Conservation (phyloP, 257 asterid species). For the Apocynum venetum region DNA sequence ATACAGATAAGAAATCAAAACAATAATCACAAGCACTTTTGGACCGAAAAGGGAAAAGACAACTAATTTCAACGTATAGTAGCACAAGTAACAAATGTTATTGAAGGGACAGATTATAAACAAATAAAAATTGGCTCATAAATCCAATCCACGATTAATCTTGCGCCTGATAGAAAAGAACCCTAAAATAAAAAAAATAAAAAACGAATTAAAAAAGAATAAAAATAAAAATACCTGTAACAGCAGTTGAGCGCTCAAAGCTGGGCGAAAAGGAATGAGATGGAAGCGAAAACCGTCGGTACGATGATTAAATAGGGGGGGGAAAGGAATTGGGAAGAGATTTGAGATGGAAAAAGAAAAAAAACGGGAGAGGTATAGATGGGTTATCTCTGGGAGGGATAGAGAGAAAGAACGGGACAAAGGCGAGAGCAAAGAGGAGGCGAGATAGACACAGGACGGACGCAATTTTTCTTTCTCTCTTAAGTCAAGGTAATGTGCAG, state of each 20-base stretch:
- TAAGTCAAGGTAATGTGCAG: neutral
- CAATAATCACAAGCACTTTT: neutral
- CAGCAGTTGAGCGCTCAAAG: neutral
- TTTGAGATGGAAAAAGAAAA: neutral
- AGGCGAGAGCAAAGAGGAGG: neutral
- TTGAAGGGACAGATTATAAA: neutral
- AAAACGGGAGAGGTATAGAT: neutral
- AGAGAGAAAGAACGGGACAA: neutral
- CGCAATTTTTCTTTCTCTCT: neutral
- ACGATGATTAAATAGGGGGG: neutral
- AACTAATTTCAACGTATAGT: neutral
- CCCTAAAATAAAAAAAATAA: neutral
- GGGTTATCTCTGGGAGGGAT: neutral
- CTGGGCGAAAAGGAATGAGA: neutral
- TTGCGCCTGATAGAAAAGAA: neutral
- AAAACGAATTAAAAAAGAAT: neutral
- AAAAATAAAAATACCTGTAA: neutral
- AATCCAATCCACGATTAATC: neutral
- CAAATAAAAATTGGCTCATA: neutral
- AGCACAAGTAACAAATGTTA: neutral
- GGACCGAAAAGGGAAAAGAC: neutral
- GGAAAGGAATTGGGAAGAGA: neutral
- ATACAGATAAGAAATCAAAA: neutral
- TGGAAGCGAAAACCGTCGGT: neutral
- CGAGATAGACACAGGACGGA: neutral